Base-by-base conservation (phyloP, 2,329 filamentous ascomycete species). In the Corniculantispora saksenae region DNA sequence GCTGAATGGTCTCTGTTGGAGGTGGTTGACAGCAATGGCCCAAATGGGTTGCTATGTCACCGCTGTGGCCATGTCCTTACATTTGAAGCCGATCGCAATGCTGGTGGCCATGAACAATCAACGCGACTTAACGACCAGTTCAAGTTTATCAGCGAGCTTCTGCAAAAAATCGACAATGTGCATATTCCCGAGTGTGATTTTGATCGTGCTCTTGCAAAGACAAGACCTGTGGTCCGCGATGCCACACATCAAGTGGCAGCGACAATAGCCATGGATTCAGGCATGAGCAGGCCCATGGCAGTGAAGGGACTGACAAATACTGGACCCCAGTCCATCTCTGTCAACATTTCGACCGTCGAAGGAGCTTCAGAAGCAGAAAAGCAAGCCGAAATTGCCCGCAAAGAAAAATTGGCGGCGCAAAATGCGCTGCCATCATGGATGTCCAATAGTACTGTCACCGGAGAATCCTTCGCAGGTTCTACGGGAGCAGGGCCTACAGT, bases 1-100 rank as follows among this genome's bases (percentile, higher is more conserved):
- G 85, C 91, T 1, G 91, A 97, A 75, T 99, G 92, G 86, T 97
- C 94, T 3, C 87, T 91, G 69, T 88, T 98, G 77, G 94, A 98
- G 70, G 94, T 96, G 1, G 80, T 98, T 61, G 93, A 97, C 78
- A 89, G 86, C 66, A 83, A 89, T 48, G 88, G 91, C 59, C 82
- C 84, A 1, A 77, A 82, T 55, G 91, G 93, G 0, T 98, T 98
- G 75, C 79, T 91, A 55, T 99, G 95, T 77, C 90, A 94, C 73
- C 87, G 89, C 59, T 99, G 95, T 78, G 83, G 84, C 23, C 82
- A 81, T 62, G 78, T 86, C 2, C 82, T 96, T 27, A 83, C 86
- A 0, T 87, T 87, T 62, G 87, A 91, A 68, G 84, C 87, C 47
- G 87, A 91, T 66, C 87, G 88, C 45, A 85, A 88, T 64, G 86